Conservation (phyloP, 2,329 filamentous ascomycete genomes). For the Ophiocordyceps unilateralis region DNA sequence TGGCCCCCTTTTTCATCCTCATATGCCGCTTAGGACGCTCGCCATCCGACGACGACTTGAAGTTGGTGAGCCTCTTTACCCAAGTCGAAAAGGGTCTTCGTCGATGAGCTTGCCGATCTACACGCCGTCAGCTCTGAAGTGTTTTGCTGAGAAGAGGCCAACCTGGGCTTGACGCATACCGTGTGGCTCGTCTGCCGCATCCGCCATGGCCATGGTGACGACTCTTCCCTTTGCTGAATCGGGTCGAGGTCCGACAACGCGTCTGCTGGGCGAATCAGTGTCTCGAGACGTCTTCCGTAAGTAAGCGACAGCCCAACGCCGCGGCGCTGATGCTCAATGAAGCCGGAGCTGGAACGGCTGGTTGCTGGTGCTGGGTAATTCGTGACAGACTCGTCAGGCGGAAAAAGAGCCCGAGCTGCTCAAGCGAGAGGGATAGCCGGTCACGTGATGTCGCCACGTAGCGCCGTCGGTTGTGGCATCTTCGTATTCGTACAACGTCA, state of each 20-base stretch:
- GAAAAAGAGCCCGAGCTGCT: background rate
- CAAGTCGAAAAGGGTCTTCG: conserved; percentile 79
- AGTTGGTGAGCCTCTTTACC: conserved; percentile 84
- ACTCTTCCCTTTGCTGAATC: too few species aligned
- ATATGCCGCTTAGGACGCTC: conserved; percentile 23
- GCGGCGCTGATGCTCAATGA: too few species aligned
- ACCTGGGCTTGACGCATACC: conserved; percentile 14
- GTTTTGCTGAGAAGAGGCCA: background rate
- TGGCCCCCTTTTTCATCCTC: conserved; percentile 33
- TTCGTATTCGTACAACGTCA: background rate
- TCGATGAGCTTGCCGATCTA: conserved; percentile 51
- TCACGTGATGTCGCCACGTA: background rate
- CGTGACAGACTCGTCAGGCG: too few species aligned
- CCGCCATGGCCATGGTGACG: conserved; percentile 18
- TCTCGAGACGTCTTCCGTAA: too few species aligned
- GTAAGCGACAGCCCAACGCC: too few species aligned
- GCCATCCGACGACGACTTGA: conserved; percentile 57
- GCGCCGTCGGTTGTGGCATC: background rate
- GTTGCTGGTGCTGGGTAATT: too few species aligned
- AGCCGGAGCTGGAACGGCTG: too few species aligned
- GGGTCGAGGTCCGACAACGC: too few species aligned
- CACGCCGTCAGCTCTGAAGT: conserved; percentile 1
- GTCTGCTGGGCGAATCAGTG: too few species aligned
- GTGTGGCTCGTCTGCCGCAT: conserved; percentile 21
- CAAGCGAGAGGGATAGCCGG: background rate